phyloP scores from a whole-genome alignment of 257 asterid species.

The Cinchona pubescens region DNA sequence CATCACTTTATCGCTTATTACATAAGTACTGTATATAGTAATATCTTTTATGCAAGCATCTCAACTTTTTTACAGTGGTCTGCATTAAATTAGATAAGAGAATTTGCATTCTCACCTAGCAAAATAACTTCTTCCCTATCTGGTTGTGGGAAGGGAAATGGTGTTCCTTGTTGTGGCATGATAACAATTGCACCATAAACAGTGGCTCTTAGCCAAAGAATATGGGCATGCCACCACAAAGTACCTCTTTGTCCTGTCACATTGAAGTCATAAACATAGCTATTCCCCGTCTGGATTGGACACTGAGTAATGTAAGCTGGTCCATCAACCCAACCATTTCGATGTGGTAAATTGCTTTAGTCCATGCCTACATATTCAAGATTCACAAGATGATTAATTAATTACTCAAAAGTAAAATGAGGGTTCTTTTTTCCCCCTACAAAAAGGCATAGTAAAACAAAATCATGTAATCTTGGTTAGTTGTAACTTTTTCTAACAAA shows the following conservation, averaged over 20 bases:
- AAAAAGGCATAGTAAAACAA: background rate
- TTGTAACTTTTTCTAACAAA: background rate
- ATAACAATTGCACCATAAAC: slow-evolving; percentile 69
- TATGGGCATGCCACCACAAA: slow-evolving; percentile 54
- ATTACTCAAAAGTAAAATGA: background rate
- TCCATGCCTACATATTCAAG: slow-evolving; percentile 58
- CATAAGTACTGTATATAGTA: too few species aligned
- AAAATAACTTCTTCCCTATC: slow-evolving; percentile 45
- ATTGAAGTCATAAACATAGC: slow-evolving; percentile 35
- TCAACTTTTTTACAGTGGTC: too few species aligned
- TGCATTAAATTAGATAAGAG: background rate
- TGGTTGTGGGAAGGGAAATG: slow-evolving; percentile 66
- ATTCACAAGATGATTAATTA: background rate
- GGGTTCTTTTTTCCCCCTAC: too few species aligned
- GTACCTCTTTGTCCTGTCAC: slow-evolving; percentile 51
- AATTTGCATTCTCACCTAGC: slow-evolving; percentile 35
- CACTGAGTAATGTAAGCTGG: slow-evolving; percentile 69
- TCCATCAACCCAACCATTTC: slow-evolving; percentile 51
- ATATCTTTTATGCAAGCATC: too few species aligned
- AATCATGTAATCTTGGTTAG: background rate
- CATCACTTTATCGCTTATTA: too few species aligned
- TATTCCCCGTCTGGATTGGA: slow-evolving; percentile 66
- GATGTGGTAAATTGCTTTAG: slow-evolving; percentile 54
- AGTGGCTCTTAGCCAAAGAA: slow-evolving; percentile 67
- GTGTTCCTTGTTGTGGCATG: slow-evolving; percentile 48